Percentiles rank a stretch among this genome's conserved stretches.
phyloP scores from a whole-genome alignment of 164 flowering plant genomes.

The Piper betle region DNA sequence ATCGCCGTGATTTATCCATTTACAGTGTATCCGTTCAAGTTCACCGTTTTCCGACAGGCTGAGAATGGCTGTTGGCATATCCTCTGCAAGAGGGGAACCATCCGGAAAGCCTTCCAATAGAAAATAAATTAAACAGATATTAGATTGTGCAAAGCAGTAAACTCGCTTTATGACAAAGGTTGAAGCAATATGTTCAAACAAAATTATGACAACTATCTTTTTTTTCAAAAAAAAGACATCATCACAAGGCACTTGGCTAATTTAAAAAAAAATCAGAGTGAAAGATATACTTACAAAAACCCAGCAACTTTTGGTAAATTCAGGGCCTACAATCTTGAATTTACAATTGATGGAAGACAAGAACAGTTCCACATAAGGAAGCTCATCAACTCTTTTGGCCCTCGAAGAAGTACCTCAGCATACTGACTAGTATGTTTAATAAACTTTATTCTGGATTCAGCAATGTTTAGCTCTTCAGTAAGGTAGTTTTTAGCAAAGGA shows the following conservation, averaged over 20 bases:
- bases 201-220: too few species aligned
- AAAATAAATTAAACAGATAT: background rate
- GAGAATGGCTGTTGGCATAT: constrained; percentile 82
- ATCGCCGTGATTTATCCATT: constrained; percentile 37
- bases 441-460: constrained; percentile 37
- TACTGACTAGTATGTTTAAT: constrained; percentile 38
- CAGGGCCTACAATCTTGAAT: constrained; percentile 65
- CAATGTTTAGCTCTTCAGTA: constrained; percentile 53
- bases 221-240: too few species aligned
- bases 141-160: background rate
- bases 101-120: constrained; percentile 58
- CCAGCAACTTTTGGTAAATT: constrained; percentile 91
- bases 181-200: too few species aligned
- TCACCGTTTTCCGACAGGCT: constrained; percentile 85
- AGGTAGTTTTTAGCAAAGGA: constrained; percentile 70
- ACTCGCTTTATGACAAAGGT: too few species aligned
- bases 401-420: constrained; percentile 34
- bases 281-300: constrained; percentile 69
- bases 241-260: too few species aligned
- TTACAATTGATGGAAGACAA: constrained; percentile 39
- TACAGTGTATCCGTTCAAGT: constrained; percentile 67
- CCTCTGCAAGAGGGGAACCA: constrained; percentile 86
- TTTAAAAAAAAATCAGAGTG: too few species aligned
- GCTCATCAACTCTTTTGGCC: constrained; percentile 76
- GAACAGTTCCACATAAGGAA: constrained; percentile 71